These are phyloP conservation scores for Jackrogersella multiformis DNA, from an alignment of 495 filamentous ascomycete species.

Conservation along the genomic window DNA sequence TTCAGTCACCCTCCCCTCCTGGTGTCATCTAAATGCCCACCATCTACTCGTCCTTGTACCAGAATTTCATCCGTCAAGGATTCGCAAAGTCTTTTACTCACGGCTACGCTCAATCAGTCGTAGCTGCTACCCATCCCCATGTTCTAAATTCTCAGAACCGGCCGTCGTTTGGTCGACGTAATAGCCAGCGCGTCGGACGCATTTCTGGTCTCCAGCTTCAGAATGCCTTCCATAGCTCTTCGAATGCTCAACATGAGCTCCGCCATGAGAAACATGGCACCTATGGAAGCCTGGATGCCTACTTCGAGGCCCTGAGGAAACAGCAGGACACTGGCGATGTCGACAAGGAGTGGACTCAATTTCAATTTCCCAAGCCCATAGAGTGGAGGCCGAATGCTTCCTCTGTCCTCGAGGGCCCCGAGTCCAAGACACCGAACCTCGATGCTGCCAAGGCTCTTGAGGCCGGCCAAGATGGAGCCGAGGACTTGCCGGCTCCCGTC, in stretches of 20 bases:
- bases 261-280: conserved; percentile 53
- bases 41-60: conserved; percentile 66
- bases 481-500: conserved; percentile 34
- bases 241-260: conserved; percentile 49
- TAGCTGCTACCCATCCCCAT: conserved; percentile 87
- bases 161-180: conserved; percentile 62
- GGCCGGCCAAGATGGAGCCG: conserved; percentile 28
- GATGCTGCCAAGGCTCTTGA: conserved; percentile 46
- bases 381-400: conserved; percentile 78
- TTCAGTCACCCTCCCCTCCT: conserved; percentile 52
- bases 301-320: conserved; percentile 88
- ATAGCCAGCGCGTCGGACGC: conserved; percentile 64
- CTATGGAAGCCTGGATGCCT: conserved; percentile 75
- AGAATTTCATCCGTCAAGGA: conserved; percentile 96
- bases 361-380: conserved; percentile 84
- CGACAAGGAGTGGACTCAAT: conserved; percentile 87
- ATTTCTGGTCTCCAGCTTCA: conserved; percentile 71
- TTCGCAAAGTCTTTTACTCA: conserved; percentile 95
- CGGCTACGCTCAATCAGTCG: conserved; percentile 97
- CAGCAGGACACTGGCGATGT: conserved; percentile 71
- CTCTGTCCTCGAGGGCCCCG: conserved; percentile 59
- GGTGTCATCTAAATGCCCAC: conserved; percentile 69
- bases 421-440: conserved; percentile 55
- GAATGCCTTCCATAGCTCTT: conserved; percentile 73
- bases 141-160: conserved; percentile 77